Evolutionary conservation across 2,329 filamentous ascomycete genomes (phyloP), one percentile per base, ranked within the genome.

Genomic region (Parastagonospora nodorum): DNA sequence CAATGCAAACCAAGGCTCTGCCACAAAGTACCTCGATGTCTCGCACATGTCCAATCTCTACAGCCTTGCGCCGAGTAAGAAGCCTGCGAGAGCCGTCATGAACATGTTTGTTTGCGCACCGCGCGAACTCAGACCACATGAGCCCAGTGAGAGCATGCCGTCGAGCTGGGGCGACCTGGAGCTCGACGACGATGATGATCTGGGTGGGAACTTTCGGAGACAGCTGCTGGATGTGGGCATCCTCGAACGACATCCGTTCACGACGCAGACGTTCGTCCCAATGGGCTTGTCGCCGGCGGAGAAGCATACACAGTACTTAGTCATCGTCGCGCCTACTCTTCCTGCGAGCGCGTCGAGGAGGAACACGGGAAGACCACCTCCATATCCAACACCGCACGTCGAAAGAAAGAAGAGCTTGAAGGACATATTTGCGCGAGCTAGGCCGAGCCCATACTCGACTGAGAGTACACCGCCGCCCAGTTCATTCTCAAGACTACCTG

Each of bases 241-340:
- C 50, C 83, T 97, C 28, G 94, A 99, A 74, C 82, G 94, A 33
- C 94, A 99, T 74, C 93, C 94, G 0, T 97, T 87, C 75, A 97
- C 94, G 1, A 90, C 90, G 1, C 94, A 99, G 77, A 96, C 92
- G 0, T 97, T 99, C 74, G 82, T 90, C 37, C 94, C 94, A 0
- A 78, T 97, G 43, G 83, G 84, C 31, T 64, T 86, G 27, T 78
- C 75, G 1, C 63, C 75, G 9, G 75, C 76, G n/a, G 75, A 80
- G 45, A 60, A 60, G 46, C 64, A 72, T 45, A 78, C 79, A 9
- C 75, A 79, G 16, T 97, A 93, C 72, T 82, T 99, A 24, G 89
- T 97, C 54, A 84, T 97, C 58, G 93, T 97, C 15, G 93, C 93
- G 14, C 92, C 93, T 0, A 90, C 85, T 10, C 75, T 91, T 8